phyloP scores from a whole-genome alignment of 2,329 filamentous ascomycete species.

The Hawksworthiomyces lignivorus region DNA sequence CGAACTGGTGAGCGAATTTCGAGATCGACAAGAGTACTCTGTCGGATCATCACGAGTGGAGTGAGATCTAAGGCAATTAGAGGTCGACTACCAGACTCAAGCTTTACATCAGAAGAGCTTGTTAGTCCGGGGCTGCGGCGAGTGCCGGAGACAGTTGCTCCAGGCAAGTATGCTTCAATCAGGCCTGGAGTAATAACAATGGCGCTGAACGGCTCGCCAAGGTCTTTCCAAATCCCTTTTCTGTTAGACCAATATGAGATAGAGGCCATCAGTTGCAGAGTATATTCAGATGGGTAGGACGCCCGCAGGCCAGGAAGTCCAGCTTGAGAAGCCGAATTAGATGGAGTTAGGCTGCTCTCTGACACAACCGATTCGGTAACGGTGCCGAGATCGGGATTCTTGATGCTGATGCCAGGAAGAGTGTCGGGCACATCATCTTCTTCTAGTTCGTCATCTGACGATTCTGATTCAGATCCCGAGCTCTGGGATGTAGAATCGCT shows the following conservation, averaged over 20 bases:
- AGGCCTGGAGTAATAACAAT: conserved; percentile 51
- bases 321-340: conserved; percentile 73
- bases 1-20: conserved; percentile 85
- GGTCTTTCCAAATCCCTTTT: conserved; percentile 52
- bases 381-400: conserved; percentile 25
- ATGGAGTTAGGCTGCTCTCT: conserved; percentile 62
- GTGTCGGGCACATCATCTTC: conserved; percentile 53
- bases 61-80: conserved; percentile 75
- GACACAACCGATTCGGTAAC: conserved; percentile 37
- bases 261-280: conserved; percentile 41
- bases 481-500: conserved; percentile 54
- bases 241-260: conserved; percentile 58
- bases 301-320: conserved; percentile 49
- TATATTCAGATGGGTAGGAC: conserved; percentile 32
- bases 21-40: conserved; percentile 87
- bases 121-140: conserved; percentile 4
- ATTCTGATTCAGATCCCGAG: conserved; percentile 44
- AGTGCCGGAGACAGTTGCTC: background rate
- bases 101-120: conserved; percentile 20
- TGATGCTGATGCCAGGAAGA: conserved; percentile 51
- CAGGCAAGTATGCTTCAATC: conserved; percentile 37
- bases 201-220: conserved; percentile 43
- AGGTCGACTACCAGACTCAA: conserved; percentile 32
- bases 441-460: conserved; percentile 49
- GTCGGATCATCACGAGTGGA: conserved; percentile 79